A percentile compares a stretch with the other conserved stretches of the same genome.
These are phyloP conservation scores for Populus trichocarpa DNA, from an alignment of 441 rosid species.

Conservation along the genomic window DNA sequence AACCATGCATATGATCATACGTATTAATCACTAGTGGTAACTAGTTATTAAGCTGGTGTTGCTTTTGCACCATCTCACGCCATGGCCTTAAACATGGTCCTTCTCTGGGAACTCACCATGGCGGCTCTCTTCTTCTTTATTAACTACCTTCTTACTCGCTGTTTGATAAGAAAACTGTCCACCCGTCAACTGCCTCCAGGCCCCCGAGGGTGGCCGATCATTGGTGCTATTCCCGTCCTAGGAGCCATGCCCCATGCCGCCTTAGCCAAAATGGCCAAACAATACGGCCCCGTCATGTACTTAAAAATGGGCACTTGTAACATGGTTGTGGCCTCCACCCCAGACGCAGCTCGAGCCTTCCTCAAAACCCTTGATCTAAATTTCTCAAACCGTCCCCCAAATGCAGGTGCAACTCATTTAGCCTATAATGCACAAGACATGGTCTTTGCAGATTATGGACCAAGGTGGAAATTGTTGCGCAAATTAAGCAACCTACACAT, in stretches of 20 bases:
- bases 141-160: constrained; percentile 18
- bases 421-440: constrained; percentile 47
- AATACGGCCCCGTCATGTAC: constrained; percentile 51
- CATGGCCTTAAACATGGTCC: neutral
- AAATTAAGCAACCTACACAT: constrained; percentile 55
- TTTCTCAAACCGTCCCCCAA: constrained; percentile 52
- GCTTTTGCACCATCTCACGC: neutral
- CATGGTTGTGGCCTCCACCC: constrained; percentile 65
- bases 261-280: constrained; percentile 45
- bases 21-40: no score
- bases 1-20: neutral
- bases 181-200: constrained; percentile 42
- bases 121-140: constrained; percentile 31
- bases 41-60: neutral
- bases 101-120: neutral
- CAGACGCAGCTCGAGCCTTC: constrained; percentile 47
- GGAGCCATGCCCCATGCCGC: constrained; percentile 54
- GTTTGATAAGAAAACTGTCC: neutral
- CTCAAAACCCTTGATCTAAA: constrained; percentile 49
- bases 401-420: constrained; percentile 51
- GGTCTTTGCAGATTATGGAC: constrained; percentile 60
- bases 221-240: constrained; percentile 49
- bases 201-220: constrained; percentile 56
- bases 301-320: constrained; percentile 45
- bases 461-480: constrained; percentile 47